Conservation (phyloP, 208 protist species). For the Crithidia sp. region DNA sequence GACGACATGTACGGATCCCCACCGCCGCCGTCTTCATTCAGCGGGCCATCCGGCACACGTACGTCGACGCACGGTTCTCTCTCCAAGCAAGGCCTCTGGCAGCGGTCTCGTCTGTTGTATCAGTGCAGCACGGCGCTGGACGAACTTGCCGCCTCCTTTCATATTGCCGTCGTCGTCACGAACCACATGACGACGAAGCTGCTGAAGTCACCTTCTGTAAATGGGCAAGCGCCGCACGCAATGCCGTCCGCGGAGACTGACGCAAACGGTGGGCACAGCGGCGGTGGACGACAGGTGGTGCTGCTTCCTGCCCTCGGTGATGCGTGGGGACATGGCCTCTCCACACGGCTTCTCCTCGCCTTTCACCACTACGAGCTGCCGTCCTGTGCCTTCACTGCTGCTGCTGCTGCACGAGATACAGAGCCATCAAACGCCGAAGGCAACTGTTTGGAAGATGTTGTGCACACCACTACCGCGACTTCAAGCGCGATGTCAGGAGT, state of each 20-base stretch:
- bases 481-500: not conserved
- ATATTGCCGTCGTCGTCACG: slow-evolving; percentile 74
- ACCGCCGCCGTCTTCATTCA: no score
- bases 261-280: not conserved
- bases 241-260: not conserved
- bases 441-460: slow-evolving; percentile 37
- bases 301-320: slow-evolving; percentile 82
- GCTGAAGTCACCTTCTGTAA: not conserved
- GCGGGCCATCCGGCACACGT: not conserved
- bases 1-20: not conserved
- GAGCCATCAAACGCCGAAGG: not conserved
- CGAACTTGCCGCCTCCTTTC: slow-evolving; percentile 37
- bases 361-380: slow-evolving; percentile 62
- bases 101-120: slow-evolving; percentile 65
- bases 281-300: not conserved
- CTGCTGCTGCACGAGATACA: no score
- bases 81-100: slow-evolving; percentile 32
- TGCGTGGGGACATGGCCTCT: slow-evolving; percentile 59
- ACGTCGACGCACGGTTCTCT: not conserved
- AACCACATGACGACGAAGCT: slow-evolving; percentile 87
- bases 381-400: not conserved
- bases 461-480: slow-evolving; percentile 2
- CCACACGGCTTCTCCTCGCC: slow-evolving; percentile 65
- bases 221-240: not conserved
- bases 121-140: slow-evolving; percentile 63